Evolutionary conservation across 768 basidiomycete species (phyloP).

Genomic region (Trametes meyenii): DNA sequence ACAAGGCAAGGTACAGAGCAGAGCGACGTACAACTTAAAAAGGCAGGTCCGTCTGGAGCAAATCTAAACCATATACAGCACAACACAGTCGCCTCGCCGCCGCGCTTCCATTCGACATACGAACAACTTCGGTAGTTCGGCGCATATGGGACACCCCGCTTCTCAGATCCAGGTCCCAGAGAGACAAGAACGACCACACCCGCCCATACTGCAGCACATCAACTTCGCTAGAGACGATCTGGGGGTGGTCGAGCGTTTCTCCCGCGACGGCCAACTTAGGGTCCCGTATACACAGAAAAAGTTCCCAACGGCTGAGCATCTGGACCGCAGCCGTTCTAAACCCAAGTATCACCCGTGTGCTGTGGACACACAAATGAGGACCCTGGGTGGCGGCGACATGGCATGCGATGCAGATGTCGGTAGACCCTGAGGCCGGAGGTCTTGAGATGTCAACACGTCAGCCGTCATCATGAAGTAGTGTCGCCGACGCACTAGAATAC

Average conservation of each 20-base stretch:
- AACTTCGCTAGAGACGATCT: too few relatives aligned
- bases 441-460: too few relatives aligned
- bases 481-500: too few relatives aligned
- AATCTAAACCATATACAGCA: slow-evolving; percentile 1
- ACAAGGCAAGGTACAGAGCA: not conserved
- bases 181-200: too few relatives aligned
- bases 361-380: not conserved
- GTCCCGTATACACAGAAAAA: not conserved
- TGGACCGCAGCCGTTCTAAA: not conserved
- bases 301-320: not conserved
- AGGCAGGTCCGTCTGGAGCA: not conserved
- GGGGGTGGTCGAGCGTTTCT: not conserved
- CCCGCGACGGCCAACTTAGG: not conserved
- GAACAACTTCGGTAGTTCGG: too few relatives aligned
- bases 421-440: not conserved
- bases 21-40: not conserved
- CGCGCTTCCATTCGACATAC: not conserved
- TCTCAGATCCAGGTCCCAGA: too few relatives aligned
- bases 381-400: not conserved
- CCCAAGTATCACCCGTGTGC: not conserved
- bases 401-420: not conserved
- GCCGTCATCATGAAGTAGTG: too few relatives aligned
- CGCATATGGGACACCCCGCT: too few relatives aligned
- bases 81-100: not conserved
- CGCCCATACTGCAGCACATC: too few relatives aligned